Evolutionary conservation across 768 basidiomycete genomes (phyloP), one percentile per base, ranked within the genome.

Genomic region (Phlebiopsis flavidoalba): DNA sequence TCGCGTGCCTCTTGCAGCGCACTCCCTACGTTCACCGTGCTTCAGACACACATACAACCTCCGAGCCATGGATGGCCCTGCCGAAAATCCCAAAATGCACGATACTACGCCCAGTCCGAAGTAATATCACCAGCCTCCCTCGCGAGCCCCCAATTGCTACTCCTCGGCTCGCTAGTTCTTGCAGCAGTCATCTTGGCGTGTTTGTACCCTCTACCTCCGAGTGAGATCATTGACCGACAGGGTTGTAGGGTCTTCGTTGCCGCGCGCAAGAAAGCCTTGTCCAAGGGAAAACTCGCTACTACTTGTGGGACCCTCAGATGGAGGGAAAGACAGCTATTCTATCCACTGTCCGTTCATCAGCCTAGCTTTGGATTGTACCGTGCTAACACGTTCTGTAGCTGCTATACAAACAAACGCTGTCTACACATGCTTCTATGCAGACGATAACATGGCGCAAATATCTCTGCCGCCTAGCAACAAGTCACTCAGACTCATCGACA

Each of bases 241-340:
- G 17, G 57, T 36, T 17, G 2, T 33, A 84, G n/a, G n/a, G 82
- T 79, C 66, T 72, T 82, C 35, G 58, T 81, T 12, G 72, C 82
- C 21, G 75, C 70, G 49, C 71, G 72, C 12, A 74, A 76, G 57
- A 83, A 74, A 66, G 76, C 81, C 7, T 75, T 70, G 47, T 72
- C 80, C 1, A 76, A 73, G 69, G 85, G 87, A 24, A n/a, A 83
- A 81, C 69, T 75, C 80, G n/a, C 67, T 94, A n/a, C 72, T 94
- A 4, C 76, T 94, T n/a, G 80, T 89, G 3, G 92, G 92, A 1
- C 77, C 86, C 43, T 79, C 86, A 6, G 89, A 92, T 72, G 83
- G 84, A 0, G 92, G 92, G 51, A 94, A n/a, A 94, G 75, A 93
- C 92, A 0, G 79, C 90, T 19, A 84, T 93, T 43, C 69, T 92